These are phyloP conservation scores for Yamadazyma olivae DNA, from an alignment of 805 yeast species.

Conservation along the genomic window DNA sequence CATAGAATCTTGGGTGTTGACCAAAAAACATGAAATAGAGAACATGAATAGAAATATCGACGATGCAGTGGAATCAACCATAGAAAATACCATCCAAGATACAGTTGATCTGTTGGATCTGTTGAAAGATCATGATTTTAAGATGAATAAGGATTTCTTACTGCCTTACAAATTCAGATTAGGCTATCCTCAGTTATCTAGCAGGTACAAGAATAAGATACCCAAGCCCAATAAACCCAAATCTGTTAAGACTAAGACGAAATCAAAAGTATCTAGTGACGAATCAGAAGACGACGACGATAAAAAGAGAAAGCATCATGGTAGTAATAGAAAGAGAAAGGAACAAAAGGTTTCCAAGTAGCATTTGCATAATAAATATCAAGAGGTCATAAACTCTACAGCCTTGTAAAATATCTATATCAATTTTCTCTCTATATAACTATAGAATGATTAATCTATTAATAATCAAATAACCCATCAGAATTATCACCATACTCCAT, in stretches of 20 bases:
- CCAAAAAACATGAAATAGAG: slow-evolving; percentile 42
- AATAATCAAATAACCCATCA: slow-evolving; percentile 48
- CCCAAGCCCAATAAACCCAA: no score
- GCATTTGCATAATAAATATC: no score
- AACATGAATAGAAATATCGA: slow-evolving; percentile 12
- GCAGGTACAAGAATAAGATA: slow-evolving; percentile 8
- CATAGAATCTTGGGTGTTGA: slow-evolving; percentile 51
- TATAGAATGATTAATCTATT: slow-evolving; percentile 3
- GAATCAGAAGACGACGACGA: slow-evolving; percentile 6
- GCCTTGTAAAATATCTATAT: no score
- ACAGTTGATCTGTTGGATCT: neutral
- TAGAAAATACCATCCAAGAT: no score
- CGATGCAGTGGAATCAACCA: no score
- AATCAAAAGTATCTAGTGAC: slow-evolving; percentile 9
- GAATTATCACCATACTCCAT: slow-evolving; percentile 57
- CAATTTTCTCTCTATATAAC: neutral
- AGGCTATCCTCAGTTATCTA: slow-evolving; percentile 37
- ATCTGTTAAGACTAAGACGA: no score
- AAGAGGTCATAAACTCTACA: no score
- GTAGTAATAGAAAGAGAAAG: slow-evolving; percentile 2
- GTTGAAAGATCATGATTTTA: slow-evolving; percentile 21
- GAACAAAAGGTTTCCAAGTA: no score
- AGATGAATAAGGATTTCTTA: slow-evolving; percentile 24
- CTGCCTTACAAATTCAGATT: slow-evolving; percentile 29
- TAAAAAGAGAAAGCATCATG: slow-evolving; percentile 9